Evolutionary conservation across 768 basidiomycete species (phyloP).

Genomic region (Polyporus arcularius): DNA sequence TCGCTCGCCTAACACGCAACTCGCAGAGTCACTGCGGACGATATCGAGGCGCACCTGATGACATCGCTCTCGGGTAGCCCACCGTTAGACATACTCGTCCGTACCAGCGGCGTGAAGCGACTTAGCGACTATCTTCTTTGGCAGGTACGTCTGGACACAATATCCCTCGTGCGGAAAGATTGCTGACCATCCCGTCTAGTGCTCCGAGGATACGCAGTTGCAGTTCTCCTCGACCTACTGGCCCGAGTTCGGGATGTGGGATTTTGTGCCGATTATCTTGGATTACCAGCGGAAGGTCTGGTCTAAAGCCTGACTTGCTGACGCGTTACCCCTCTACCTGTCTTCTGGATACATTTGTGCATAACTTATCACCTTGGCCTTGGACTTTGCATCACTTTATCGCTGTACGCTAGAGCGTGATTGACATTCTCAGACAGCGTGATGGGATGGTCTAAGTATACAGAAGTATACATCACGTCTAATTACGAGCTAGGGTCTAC

Average conservation of each 20-base stretch:
- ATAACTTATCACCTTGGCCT: conserved; percentile 11
- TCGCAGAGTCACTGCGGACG: conserved; percentile 60
- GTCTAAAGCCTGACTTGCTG: conserved; percentile 25
- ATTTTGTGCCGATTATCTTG: conserved; percentile 85
- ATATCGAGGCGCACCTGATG: conserved; percentile 68
- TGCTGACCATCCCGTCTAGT: conserved; percentile 43
- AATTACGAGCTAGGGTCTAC: neutral
- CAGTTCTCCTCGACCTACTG: conserved; percentile 86
- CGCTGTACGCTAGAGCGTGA: neutral
- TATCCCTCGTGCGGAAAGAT: neutral
- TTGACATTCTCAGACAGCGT: too few species aligned
- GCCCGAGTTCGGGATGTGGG: conserved; percentile 89
- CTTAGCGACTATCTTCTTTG: conserved; percentile 91
- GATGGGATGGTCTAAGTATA: neutral
- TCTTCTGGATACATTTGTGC: neutral
- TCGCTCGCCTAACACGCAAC: conserved; percentile 14
- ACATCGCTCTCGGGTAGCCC: conserved; percentile 67
- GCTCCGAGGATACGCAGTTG: conserved; percentile 80
- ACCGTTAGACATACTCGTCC: conserved; percentile 85
- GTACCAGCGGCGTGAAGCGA: conserved; percentile 89
- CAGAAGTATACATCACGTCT: neutral
- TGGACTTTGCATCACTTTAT: neutral
- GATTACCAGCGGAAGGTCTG: conserved; percentile 84
- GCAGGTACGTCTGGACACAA: conserved; percentile 66
- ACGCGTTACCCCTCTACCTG: neutral